Conservation (phyloP, 768 basidiomycete genomes). For the Xanthoconium purpureum region DNA sequence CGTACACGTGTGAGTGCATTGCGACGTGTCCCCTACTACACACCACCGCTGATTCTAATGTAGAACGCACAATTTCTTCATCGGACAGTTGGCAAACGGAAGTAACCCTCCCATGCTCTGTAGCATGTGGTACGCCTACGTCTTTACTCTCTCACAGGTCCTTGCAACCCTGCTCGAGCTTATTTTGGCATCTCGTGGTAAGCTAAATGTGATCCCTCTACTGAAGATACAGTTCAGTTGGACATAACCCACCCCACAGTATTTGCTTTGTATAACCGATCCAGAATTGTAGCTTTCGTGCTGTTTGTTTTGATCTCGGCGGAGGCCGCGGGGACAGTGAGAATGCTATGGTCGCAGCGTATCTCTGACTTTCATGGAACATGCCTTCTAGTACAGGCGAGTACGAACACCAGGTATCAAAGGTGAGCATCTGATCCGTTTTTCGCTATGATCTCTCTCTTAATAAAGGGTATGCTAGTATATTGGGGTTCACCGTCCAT, state of each 20-base stretch:
- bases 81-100: constrained; percentile 6
- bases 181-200: constrained; percentile 15
- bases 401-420: not conserved
- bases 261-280: constrained; percentile 20
- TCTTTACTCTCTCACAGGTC: not conserved
- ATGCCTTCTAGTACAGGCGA: constrained; percentile 5
- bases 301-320: constrained; percentile 1
- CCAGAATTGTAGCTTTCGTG: constrained; percentile 7
- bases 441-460: not conserved
- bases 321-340: not conserved
- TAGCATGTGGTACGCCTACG: constrained; percentile 8
- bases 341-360: not conserved
- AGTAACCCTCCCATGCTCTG: constrained; percentile 10
- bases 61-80: constrained; percentile 14
- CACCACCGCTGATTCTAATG: not conserved
- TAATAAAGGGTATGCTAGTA: not conserved
- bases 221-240: not conserved
- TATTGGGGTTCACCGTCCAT: constrained; percentile 7
- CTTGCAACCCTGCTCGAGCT: constrained; percentile 14
- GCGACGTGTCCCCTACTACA: not conserved
- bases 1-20: constrained; percentile 17
- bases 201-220: not conserved
- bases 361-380: not conserved
- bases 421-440: not conserved
- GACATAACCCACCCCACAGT: constrained; percentile 6